phyloP scores from a whole-genome alignment of 225 moss, liverwort and hornwort genomes.

The Bryum argenteum region DNA sequence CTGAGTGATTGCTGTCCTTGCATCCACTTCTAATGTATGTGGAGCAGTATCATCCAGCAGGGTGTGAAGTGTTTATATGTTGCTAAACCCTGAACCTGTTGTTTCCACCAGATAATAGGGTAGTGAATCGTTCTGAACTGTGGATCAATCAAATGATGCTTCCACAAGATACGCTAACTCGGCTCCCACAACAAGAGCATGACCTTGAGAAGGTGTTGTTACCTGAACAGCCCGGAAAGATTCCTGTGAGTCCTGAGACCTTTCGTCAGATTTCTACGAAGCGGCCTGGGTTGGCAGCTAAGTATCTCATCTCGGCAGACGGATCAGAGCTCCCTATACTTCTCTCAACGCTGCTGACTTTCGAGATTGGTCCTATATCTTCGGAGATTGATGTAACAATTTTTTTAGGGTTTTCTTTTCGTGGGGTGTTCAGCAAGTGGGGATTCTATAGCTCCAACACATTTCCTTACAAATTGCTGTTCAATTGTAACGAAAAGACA shows the following conservation, averaged over 20 bases:
- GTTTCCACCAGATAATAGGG: too few relatives aligned
- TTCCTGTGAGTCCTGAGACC: not conserved
- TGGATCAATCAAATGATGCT: too few relatives aligned
- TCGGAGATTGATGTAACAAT: not conserved
- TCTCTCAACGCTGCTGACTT: not conserved
- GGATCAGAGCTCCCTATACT: not conserved
- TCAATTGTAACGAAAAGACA: not conserved
- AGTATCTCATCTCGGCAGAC: constrained; percentile 3
- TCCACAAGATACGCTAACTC: not conserved
- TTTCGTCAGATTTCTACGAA: not conserved
- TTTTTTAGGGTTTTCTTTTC: too few relatives aligned
- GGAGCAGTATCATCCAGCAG: too few relatives aligned
- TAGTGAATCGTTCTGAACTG: too few relatives aligned
- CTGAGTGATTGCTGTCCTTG: too few relatives aligned
- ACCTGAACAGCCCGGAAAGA: constrained; percentile 13
- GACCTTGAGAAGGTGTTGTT: constrained; percentile 9
- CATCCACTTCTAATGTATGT: too few relatives aligned
- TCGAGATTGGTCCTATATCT: not conserved
- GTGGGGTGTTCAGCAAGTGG: too few relatives aligned
- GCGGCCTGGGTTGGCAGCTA: constrained; percentile 1
- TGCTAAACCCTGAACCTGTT: too few relatives aligned
- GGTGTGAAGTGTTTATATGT: too few relatives aligned
- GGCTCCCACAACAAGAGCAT: not conserved
- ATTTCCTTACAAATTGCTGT: not conserved
- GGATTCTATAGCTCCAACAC: not conserved